Percentiles rank a stretch among this genome's conserved stretches.
These are phyloP conservation scores for Coffea eugenioides DNA, from an alignment of 257 asterid species.

Conservation along the genomic window DNA sequence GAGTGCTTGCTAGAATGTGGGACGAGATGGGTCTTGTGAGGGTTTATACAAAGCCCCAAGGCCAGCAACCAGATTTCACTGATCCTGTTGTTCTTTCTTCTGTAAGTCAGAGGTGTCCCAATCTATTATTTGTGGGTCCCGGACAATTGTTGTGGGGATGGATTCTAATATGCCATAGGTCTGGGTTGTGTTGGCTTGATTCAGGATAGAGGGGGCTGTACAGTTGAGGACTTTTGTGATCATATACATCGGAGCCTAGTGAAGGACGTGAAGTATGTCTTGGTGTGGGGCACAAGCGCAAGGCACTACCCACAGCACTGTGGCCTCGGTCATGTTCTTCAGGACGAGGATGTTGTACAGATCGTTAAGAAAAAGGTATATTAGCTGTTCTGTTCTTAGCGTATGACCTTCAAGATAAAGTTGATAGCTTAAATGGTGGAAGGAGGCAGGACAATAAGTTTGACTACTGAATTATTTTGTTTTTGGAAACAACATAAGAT, in stretches of 20 bases:
- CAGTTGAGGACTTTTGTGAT: constrained; percentile 89
- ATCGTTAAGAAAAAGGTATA: constrained; percentile 96
- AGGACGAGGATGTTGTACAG: constrained; percentile 97
- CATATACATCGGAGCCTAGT: constrained; percentile 94
- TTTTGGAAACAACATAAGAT: neutral
- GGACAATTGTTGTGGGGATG: neutral
- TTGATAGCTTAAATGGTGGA: neutral
- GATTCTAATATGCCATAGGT: neutral
- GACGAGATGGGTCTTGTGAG: constrained; percentile 44
- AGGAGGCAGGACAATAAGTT: neutral
- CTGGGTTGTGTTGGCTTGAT: constrained; percentile 17
- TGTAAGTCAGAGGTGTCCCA: constrained; percentile 40
- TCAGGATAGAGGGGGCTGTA: constrained; percentile 99
- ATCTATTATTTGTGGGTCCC: no score
- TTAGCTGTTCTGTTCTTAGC: neutral
- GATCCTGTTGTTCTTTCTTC: constrained; percentile 96
- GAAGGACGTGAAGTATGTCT: constrained; percentile 90
- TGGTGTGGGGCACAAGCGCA: constrained; percentile 97
- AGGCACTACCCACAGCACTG: constrained; percentile 98
- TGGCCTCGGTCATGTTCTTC: constrained; percentile 81
- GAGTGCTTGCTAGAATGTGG: constrained; percentile 28
- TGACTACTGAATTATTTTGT: neutral
- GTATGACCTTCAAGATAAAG: neutral
- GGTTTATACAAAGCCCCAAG: constrained; percentile 96
- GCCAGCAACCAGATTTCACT: constrained; percentile 97